These are phyloP conservation scores for Lentinula edodes DNA, from an alignment of 768 basidiomycete species.

Conservation along the genomic window DNA sequence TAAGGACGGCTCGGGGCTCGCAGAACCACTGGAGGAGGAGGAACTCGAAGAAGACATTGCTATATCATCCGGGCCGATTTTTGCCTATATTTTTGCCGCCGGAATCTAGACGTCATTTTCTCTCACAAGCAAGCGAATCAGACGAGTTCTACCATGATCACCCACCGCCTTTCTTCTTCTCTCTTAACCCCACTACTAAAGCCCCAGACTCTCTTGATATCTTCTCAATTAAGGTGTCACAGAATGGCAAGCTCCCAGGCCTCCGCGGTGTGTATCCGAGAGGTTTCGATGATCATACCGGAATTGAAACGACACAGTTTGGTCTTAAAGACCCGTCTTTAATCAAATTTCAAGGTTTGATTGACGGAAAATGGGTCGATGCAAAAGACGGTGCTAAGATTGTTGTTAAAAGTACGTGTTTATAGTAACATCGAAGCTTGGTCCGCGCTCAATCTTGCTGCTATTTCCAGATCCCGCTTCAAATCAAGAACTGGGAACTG, in stretches of 20 bases:
- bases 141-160: neutral
- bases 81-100: neutral
- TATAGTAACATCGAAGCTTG: neutral
- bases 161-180: neutral
- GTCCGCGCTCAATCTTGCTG: neutral
- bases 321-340: constrained; percentile 74
- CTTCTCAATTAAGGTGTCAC: constrained; percentile 4
- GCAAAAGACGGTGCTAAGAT: constrained; percentile 71
- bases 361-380: constrained; percentile 84
- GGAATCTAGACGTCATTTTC: neutral
- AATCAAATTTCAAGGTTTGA: constrained; percentile 69
- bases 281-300: neutral
- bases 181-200: neutral
- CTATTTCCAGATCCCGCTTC: constrained; percentile 75
- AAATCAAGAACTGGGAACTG: constrained; percentile 71
- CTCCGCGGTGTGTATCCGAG: constrained; percentile 6
- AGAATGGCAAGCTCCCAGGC: constrained; percentile 61
- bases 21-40: constrained; percentile 23
- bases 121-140: neutral
- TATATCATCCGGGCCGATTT: too few relatives aligned
- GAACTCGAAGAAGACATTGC: constrained; percentile 18
- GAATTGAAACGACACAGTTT: constrained; percentile 35
- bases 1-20: constrained; percentile 19
- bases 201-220: neutral
- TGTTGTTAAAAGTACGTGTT: constrained; percentile 64